A percentile compares a stretch with the other conserved stretches of the same genome.
Evolutionary conservation across 306 rosid species (phyloP).

Genomic region (Medicago lupulina): DNA sequence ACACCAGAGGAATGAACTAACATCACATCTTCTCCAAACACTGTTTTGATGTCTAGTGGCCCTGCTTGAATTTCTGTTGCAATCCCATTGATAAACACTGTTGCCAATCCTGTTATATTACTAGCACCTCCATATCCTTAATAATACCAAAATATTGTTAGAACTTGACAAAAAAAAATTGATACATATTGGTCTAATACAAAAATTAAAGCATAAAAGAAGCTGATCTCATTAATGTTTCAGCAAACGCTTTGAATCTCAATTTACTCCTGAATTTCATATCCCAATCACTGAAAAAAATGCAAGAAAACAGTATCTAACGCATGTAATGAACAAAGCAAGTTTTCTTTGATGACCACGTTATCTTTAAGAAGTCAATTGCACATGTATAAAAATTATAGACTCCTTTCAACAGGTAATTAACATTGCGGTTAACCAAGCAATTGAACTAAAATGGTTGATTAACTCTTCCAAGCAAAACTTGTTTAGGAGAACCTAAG

Average conservation of each 20-base stretch:
- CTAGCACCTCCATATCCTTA: constrained; percentile 24
- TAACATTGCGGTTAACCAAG: no score
- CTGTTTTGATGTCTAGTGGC: constrained; percentile 62
- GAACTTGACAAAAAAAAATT: neutral
- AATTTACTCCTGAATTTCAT: neutral
- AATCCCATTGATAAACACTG: constrained; percentile 84
- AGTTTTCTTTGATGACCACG: neutral
- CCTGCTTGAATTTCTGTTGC: constrained; percentile 79
- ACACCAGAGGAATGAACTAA: constrained; percentile 85
- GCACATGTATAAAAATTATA: no score
- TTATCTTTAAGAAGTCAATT: no score
- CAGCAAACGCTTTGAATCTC: constrained; percentile 5
- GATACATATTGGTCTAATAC: neutral
- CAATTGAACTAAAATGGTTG: no score
- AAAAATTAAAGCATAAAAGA: neutral
- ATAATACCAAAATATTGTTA: no score
- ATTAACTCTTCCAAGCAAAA: no score
- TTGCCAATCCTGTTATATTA: constrained; percentile 55
- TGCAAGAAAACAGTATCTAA: neutral
- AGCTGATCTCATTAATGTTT: constrained; percentile 4
- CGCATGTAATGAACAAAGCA: neutral
- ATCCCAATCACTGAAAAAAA: constrained; percentile 18
- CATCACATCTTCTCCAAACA: constrained; percentile 72
- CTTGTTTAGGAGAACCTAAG: no score
- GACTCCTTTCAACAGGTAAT: no score